Evolutionary conservation across 1,284 basidiomycete species (phyloP).

Genomic region (Pseudomicrostroma phylloplanum): DNA sequence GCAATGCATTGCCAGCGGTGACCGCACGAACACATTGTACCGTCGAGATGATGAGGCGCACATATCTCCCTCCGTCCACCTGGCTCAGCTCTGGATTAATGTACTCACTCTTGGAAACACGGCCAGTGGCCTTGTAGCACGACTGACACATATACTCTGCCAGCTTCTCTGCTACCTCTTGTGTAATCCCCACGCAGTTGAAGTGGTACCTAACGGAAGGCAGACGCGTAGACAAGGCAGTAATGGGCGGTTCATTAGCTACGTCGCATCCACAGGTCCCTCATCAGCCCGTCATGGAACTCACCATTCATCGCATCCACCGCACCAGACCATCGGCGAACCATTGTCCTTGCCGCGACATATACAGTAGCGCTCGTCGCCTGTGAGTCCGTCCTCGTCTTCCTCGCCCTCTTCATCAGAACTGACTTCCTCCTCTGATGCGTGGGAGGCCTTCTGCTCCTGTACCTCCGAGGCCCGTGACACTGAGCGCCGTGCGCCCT

Average conservation of each 20-base stretch:
- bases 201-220: slow-evolving; percentile 39
- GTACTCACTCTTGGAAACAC: slow-evolving; percentile 25
- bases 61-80: no score
- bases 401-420: slow-evolving; percentile 1
- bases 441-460: no score
- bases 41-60: no score
- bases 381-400: slow-evolving; percentile 9
- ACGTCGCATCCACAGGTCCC: not conserved
- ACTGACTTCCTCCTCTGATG: not conserved
- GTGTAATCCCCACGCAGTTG: slow-evolving; percentile 38
- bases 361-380: slow-evolving; percentile 37
- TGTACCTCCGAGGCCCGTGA: no score
- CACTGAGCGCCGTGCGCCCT: no score
- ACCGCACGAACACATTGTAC: no score
- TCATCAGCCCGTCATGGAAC: not conserved
- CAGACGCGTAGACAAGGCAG: not conserved
- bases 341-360: slow-evolving; percentile 44
- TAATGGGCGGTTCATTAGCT: slow-evolving; percentile 1
- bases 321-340: slow-evolving; percentile 46
- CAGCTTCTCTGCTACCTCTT: slow-evolving; percentile 36
- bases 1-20: no score
- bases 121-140: slow-evolving; percentile 18
- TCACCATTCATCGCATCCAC: slow-evolving; percentile 44
- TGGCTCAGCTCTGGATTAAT: no score
- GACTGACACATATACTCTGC: slow-evolving; percentile 36